phyloP scores from a whole-genome alignment of 331 rosid genomes.

The Prunus yedoensis region DNA sequence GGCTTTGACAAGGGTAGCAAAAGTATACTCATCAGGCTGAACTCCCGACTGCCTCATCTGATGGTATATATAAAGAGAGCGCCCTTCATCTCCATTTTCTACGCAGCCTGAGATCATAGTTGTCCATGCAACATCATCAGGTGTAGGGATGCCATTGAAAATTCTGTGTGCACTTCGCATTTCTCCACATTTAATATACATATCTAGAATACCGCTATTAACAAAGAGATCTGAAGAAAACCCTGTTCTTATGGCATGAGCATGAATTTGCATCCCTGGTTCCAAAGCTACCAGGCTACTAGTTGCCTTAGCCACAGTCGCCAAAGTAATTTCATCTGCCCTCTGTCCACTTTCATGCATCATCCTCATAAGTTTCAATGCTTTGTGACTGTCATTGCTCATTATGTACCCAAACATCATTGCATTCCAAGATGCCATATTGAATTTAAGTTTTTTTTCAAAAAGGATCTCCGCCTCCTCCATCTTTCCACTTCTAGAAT shows the following conservation, averaged over 20 bases:
- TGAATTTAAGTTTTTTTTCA: slow-evolving; percentile 43
- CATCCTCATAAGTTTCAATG: slow-evolving; percentile 48
- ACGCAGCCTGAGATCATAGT: slow-evolving; percentile 81
- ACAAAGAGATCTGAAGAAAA: slow-evolving; percentile 52
- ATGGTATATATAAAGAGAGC: slow-evolving; percentile 59
- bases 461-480: slow-evolving; percentile 63
- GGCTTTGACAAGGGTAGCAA: slow-evolving; percentile 78
- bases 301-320: slow-evolving; percentile 71
- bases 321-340: slow-evolving; percentile 56
- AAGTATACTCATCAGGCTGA: slow-evolving; percentile 78
- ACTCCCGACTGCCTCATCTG: slow-evolving; percentile 72
- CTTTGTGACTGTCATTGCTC: slow-evolving; percentile 39
- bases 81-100: slow-evolving; percentile 79
- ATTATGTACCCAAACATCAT: slow-evolving; percentile 68
- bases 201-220: slow-evolving; percentile 63
- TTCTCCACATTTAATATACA: slow-evolving; percentile 86
- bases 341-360: slow-evolving; percentile 51
- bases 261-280: slow-evolving; percentile 76
- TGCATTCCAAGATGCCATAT: slow-evolving; percentile 82
- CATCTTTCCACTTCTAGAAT: slow-evolving; percentile 64
- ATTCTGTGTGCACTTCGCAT: slow-evolving; percentile 47
- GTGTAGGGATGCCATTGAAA: slow-evolving; percentile 57
- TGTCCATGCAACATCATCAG: slow-evolving; percentile 87
- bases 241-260: slow-evolving; percentile 44
- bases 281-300: slow-evolving; percentile 54